Evolutionary conservation across 495 filamentous ascomycete genomes (phyloP), one percentile per base, ranked within the genome.

Genomic region (Aspergillus sclerotioniger): DNA sequence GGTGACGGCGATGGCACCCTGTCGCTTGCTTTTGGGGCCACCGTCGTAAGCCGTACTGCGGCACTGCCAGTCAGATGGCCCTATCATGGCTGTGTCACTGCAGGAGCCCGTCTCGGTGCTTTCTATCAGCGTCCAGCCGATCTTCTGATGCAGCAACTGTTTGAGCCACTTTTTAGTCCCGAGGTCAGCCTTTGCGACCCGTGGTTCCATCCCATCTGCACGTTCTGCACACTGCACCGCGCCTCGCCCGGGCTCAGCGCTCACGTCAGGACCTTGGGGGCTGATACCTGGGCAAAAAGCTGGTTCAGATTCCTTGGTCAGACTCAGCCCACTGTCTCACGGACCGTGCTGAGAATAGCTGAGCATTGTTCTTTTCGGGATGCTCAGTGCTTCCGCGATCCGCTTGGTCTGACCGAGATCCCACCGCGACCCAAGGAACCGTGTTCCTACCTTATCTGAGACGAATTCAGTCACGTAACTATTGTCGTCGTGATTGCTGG

Each of bases 311-410:
- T 32, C 47, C 15, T 8, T n/a, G 8, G 10, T 32, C 12, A 28
- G 8, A 2, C 28, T 6, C 8, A 32, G 28, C n/a, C 28, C 13
- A 28, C n/a, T 31, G 10, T 7, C 25, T 16, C 47, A 50, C 8
- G 39, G 21, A 10, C 43, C 31, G 28, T n/a, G 25, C 16, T 35
- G 51, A 32, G 7, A 41, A 33, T 0, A 35, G 29, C 53, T 35
- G 54, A 48, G 54, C 54, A 56, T 56, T 56, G 44, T 56, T 48
- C 54, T 7, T 49, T 56, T 49, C 46, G 44, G 54, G 54, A 44
- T 54, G 39, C n/a, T 39, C 51, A 50, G 32, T 53, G 51, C 51
- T 43, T 43, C 15, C 21, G 35, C 19, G 37, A 15, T 54, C 17
- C 20, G 21, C 33, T 45, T 28, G 17, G 12, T 45, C 33, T 41